Evolutionary conservation across 768 basidiomycete species (phyloP).

Genomic region (Leccinellum albellum): DNA sequence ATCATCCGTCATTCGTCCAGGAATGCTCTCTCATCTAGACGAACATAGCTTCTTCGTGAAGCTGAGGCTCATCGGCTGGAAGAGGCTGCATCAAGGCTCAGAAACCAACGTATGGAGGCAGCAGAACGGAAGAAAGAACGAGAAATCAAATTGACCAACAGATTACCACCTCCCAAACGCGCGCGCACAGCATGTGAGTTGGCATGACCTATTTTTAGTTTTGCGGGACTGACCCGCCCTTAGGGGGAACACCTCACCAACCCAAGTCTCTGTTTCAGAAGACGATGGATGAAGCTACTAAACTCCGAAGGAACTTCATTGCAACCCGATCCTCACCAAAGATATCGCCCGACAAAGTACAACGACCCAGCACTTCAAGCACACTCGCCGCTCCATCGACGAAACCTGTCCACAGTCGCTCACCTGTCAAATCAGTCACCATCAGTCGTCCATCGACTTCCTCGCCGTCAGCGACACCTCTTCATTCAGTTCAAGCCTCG

Average conservation of each 20-base stretch:
- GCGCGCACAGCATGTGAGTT: constrained; percentile 57
- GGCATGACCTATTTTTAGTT: constrained; percentile 17
- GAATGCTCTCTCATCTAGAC: constrained; percentile 6
- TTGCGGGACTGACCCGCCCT: constrained; percentile 11
- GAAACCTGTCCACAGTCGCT: constrained; percentile 34
- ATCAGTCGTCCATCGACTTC: constrained; percentile 33
- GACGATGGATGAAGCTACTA: constrained; percentile 66
- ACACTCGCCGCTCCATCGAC: constrained; percentile 34
- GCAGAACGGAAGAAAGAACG: constrained; percentile 75
- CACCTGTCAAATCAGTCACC: constrained; percentile 50
- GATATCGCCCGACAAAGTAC: constrained; percentile 42
- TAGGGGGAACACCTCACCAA: constrained; percentile 38
- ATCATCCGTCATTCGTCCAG: not conserved
- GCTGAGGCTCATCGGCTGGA: constrained; percentile 64
- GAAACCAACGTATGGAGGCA: constrained; percentile 62
- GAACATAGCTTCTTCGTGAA: constrained; percentile 48
- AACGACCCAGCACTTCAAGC: constrained; percentile 34
- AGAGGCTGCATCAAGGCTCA: constrained; percentile 57
- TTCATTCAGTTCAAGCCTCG: constrained; percentile 34
- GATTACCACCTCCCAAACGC: constrained; percentile 63
- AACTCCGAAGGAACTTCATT: constrained; percentile 60
- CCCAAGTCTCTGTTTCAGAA: constrained; percentile 78
- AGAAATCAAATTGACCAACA: constrained; percentile 73
- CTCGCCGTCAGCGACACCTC: constrained; percentile 3
- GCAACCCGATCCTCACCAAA: constrained; percentile 51